These are phyloP conservation scores for Fomitopsis pulvina DNA, from an alignment of 768 basidiomycete species.

Conservation along the genomic window DNA sequence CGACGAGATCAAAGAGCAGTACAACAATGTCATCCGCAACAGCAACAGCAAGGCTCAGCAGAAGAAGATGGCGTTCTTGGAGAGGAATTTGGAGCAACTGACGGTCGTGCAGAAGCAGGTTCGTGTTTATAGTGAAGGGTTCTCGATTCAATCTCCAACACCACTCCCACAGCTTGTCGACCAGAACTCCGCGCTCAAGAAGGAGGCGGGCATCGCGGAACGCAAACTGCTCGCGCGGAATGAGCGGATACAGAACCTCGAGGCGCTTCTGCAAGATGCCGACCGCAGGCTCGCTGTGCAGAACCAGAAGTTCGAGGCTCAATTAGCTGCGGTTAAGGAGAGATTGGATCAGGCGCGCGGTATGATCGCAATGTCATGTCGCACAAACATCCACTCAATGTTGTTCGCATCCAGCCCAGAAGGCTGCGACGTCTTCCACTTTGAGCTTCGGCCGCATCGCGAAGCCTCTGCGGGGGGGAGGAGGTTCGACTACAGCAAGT, in stretches of 20 bases:
- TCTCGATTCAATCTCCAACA: slow-evolving; percentile 3
- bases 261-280: slow-evolving; percentile 87
- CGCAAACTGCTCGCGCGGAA: slow-evolving; percentile 94
- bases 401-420: slow-evolving; percentile 54
- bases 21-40: slow-evolving; percentile 96
- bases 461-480: slow-evolving; percentile 92
- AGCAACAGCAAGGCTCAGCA: slow-evolving; percentile 98
- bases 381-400: slow-evolving; percentile 9
- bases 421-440: slow-evolving; percentile 59
- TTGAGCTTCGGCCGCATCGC: slow-evolving; percentile 92
- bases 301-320: slow-evolving; percentile 93
- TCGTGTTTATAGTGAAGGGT: slow-evolving; percentile 12
- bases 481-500: slow-evolving; percentile 48
- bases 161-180: slow-evolving; percentile 76
- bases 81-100: slow-evolving; percentile 92
- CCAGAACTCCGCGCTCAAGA: slow-evolving; percentile 95
- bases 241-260: slow-evolving; percentile 96
- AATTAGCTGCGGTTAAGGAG: slow-evolving; percentile 87
- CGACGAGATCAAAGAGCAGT: slow-evolving; percentile 98
- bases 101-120: slow-evolving; percentile 98
- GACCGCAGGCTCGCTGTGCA: slow-evolving; percentile 88
- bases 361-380: slow-evolving; percentile 30
- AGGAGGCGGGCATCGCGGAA: slow-evolving; percentile 95
- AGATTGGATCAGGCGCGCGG: slow-evolving; percentile 90
- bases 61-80: slow-evolving; percentile 98